Base-by-base conservation (phyloP, 148 eudicot genomes). In the Hydrangea macrophylla region DNA sequence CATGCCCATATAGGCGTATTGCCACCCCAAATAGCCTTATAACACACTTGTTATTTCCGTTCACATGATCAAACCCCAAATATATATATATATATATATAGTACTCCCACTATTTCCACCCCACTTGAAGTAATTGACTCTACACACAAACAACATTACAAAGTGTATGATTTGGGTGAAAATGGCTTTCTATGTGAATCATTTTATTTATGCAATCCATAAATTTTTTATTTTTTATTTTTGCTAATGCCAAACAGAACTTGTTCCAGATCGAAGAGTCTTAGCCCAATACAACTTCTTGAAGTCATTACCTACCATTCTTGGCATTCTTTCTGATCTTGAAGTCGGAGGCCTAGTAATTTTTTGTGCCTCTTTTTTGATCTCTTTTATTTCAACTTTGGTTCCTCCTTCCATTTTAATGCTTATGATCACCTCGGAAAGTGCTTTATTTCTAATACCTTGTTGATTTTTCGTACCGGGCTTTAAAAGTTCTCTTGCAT, bases 391-490 rank as follows among this genome's bases (percentile, higher is more conserved):
- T 73, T 88, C 76, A 27, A 91, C 71, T 51, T 74, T 86, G 40
- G 86, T 76, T 15, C 65, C 87, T 67, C 90, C 90, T 22, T 86
- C 83, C 88, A 84, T 76, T 54, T 72, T 81, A 2, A 91, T 84
- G 71, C 70, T 72, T 27, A 91, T 88, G 53, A 79, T 82, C 39
- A 85, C 77, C 63, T 85, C 90, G 7, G 79, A 70, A 45, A 76
- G 17, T 55, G 36, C 33, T 56, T 67, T 60, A 13, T 36, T 68
- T 63, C 62, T 65, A 9, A 26, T 35, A 44, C 36, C 53, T 64
- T 20, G 44, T 58, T 51, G 64, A 5, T 20, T 37, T 68, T 54
- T 13, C 12, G 36, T 54, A 2, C 31, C 9, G 0, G 1, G 2
- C 0, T 37, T 33, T n/a, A 20, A 36, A 22, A 9, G 13, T 57